These are phyloP conservation scores for Cutaneotrichosporon cavernicola DNA, from an alignment of 1,284 basidiomycete genomes.

Conservation along the genomic window DNA sequence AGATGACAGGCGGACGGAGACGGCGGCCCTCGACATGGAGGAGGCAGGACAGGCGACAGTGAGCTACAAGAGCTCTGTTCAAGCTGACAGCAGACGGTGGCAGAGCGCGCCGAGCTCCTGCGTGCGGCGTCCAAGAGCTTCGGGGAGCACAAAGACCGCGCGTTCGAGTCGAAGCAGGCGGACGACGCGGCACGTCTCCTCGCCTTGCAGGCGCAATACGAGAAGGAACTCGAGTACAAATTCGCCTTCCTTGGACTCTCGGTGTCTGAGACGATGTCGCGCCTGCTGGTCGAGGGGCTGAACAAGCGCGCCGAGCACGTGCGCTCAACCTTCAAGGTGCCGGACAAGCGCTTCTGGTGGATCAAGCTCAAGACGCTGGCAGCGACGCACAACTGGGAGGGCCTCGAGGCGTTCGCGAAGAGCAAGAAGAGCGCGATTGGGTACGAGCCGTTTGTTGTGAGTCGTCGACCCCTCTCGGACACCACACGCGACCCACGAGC, in stretches of 20 bases:
- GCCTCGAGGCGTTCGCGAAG: slow-evolving; percentile 75
- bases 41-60: slow-evolving; percentile 70
- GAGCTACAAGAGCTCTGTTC: slow-evolving; percentile 30
- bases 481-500: neutral
- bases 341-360: slow-evolving; percentile 95
- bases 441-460: slow-evolving; percentile 86
- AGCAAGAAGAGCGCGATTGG: slow-evolving; percentile 90
- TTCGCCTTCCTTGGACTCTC: slow-evolving; percentile 74
- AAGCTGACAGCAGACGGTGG: slow-evolving; percentile 60
- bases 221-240: slow-evolving; percentile 77
- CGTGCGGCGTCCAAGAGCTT: slow-evolving; percentile 87
- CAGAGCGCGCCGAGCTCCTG: slow-evolving; percentile 68
- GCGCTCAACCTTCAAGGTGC: slow-evolving; percentile 80
- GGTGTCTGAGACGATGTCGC: slow-evolving; percentile 76
- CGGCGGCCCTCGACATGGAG: slow-evolving; percentile 77
- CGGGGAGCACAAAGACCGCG: slow-evolving; percentile 84
- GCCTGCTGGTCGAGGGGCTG: slow-evolving; percentile 72
- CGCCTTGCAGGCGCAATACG: slow-evolving; percentile 75
- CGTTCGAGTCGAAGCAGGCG: slow-evolving; percentile 91
- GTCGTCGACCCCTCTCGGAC: slow-evolving; percentile 39
- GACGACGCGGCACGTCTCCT: slow-evolving; percentile 81
- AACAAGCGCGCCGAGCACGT: slow-evolving; percentile 82
- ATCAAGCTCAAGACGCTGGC: slow-evolving; percentile 80
- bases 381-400: slow-evolving; percentile 75
- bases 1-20: slow-evolving; percentile 91